A percentile compares a stretch with the other conserved stretches of the same genome.
These are phyloP conservation scores for Musa beccarii DNA, from an alignment of 176 grass and related monocot genomes.

Conservation along the genomic window DNA sequence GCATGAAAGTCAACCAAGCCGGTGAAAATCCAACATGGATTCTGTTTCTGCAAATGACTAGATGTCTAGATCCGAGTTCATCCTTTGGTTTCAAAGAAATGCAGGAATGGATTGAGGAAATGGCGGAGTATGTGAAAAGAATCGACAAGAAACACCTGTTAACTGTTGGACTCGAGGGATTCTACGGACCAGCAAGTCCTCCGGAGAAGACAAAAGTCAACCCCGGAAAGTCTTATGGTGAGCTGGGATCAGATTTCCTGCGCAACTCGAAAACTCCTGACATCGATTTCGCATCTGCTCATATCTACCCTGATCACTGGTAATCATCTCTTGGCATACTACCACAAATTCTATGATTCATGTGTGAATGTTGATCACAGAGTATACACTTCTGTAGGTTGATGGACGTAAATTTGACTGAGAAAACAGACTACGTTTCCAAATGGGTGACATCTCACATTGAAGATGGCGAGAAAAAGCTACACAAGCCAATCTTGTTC, in stretches of 20 bases:
- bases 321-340: slow-evolving; percentile 2
- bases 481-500: slow-evolving; percentile 63
- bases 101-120: slow-evolving; percentile 93
- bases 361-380: not conserved
- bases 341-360: not conserved
- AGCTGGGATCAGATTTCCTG: slow-evolving; percentile 73
- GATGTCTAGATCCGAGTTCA: not conserved
- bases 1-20: too few relatives aligned
- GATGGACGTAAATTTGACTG: slow-evolving; percentile 36
- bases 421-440: slow-evolving; percentile 59
- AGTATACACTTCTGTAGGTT: slow-evolving; percentile 35
- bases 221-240: slow-evolving; percentile 48
- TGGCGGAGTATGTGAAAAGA: slow-evolving; percentile 60
- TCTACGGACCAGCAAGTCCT: slow-evolving; percentile 55
- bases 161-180: slow-evolving; percentile 76
- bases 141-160: slow-evolving; percentile 66
- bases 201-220: slow-evolving; percentile 44
- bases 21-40: not conserved
- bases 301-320: slow-evolving; percentile 85
- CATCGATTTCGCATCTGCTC: slow-evolving; percentile 86
- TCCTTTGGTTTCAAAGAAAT: not conserved
- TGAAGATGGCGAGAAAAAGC: slow-evolving; percentile 67
- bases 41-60: not conserved
- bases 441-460: slow-evolving; percentile 70
- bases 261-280: slow-evolving; percentile 53